Conservation (phyloP, 208 protist genomes). For the Zelonia costaricensis region DNA sequence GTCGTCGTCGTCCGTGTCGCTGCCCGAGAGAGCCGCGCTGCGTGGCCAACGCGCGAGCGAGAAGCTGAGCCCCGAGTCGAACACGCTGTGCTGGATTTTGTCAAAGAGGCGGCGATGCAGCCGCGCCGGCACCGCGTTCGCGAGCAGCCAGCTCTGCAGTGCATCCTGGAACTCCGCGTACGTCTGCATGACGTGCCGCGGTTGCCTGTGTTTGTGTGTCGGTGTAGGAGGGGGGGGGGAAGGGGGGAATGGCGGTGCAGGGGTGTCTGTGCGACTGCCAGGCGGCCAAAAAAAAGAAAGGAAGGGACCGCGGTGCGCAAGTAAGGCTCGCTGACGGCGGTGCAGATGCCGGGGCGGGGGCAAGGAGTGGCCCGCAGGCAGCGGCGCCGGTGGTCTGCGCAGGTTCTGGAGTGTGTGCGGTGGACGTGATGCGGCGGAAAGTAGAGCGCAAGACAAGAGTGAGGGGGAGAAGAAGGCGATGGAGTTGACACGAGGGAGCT, state of each 20-base stretch:
- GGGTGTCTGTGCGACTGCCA: not conserved
- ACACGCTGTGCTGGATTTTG: conserved; percentile 37
- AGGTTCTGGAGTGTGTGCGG: no score
- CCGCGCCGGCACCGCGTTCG: conserved; percentile 25
- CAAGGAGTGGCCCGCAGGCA: no score
- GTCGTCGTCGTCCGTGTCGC: conserved; percentile 18
- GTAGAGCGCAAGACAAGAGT: no score
- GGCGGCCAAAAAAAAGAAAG: not conserved
- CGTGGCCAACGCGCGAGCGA: conserved; percentile 19
- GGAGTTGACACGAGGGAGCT: no score
- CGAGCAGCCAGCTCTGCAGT: conserved; percentile 40
- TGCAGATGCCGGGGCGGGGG: no score
- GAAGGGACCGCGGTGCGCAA: no score
- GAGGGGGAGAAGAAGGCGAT: no score
- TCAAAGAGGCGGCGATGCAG: conserved; percentile 38
- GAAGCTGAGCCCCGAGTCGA: conserved; percentile 47
- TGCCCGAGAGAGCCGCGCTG: not conserved
- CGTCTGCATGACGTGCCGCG: conserved; percentile 15
- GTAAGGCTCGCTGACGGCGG: no score
- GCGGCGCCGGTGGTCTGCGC: no score
- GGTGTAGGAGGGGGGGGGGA: not conserved
- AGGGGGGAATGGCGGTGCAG: not conserved
- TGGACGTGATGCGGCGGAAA: no score
- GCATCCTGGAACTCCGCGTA: conserved; percentile 35
- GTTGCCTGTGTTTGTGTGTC: no score